Base-by-base conservation (phyloP, 163 green algal species). In the Chlamydomonas reinhardtii region DNA sequence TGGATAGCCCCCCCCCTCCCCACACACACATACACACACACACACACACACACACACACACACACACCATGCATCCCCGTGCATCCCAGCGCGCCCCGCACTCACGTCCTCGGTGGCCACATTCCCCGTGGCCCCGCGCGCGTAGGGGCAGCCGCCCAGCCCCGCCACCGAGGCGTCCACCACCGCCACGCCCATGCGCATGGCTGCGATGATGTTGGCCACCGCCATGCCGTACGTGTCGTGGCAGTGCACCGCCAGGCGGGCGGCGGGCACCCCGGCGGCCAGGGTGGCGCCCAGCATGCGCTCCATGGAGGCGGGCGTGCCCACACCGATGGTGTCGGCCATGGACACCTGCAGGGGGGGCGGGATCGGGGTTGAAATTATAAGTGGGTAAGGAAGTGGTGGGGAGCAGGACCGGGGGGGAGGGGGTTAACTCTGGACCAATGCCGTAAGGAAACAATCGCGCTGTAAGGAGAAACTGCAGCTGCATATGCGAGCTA, bases 221-320 rank as follows among this genome's bases (percentile, higher is more conserved):
- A 98, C 72, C 4, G 91, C 96, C 87, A 98, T 95, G 43, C 96
- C 96, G 76, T 98, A 98, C 20, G 95, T 98, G 91, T 97, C 95
- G 82, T 97, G 95, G 91, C 96, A 93, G 73, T 97, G 96, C 22
- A 94, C 95, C 32, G 95, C 96, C 35, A 98, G 89, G 62, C 82
- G 75, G 3, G 84, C 48, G 2, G 89, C 82, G 0, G 94, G 93
- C 48, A 56, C 48, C 11, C 48, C 48, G 48, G 48, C 48, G 48
- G 48, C 48, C 48, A 56, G 48, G 48, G 48, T 56, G 48, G 48
- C 48, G 11, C 11, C 48, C 68, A 97, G 94, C 91, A 97, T 95
- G 52, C 73, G 77, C 35, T 90, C 87, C 43, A 97, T 89, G 27
- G 81, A 87, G 0, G 84, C 91, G 0, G 96, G 91, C 1, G 96